phyloP scores from a whole-genome alignment of 495 filamentous ascomycete genomes.

The Aspergillus egyptiacus region DNA sequence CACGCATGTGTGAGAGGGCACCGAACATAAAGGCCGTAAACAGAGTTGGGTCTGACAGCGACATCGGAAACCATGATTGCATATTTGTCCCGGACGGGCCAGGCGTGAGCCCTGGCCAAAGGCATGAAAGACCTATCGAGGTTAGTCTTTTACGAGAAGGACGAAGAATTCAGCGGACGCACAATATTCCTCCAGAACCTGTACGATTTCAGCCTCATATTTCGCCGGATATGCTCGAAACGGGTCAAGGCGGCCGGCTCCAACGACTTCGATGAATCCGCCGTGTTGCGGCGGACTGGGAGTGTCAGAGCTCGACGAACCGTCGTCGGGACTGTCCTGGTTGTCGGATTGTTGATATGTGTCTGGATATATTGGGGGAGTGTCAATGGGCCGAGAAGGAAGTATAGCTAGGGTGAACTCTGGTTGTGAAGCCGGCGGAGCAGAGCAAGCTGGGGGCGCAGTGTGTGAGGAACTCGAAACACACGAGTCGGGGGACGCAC shows the following conservation, averaged over 20 bases:
- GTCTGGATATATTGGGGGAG: neutral
- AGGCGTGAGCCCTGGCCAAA: slow-evolving; percentile 37
- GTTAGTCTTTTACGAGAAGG: neutral
- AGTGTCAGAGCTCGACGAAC: neutral
- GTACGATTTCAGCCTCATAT: slow-evolving; percentile 17
- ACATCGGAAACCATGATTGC: slow-evolving; percentile 32
- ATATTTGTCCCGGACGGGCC: slow-evolving; percentile 2
- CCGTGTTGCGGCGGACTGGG: slow-evolving; percentile 5
- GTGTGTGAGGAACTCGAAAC: neutral
- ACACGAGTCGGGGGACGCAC: slow-evolving; percentile 7
- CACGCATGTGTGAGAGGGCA: slow-evolving; percentile 36
- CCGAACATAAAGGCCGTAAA: slow-evolving; percentile 37
- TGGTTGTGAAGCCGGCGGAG: neutral
- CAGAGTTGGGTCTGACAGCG: slow-evolving; percentile 30
- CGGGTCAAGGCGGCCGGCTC: slow-evolving; percentile 27
- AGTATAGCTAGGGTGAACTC: neutral
- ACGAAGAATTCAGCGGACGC: neutral
- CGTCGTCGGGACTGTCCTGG: neutral
- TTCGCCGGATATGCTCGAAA: slow-evolving; percentile 26
- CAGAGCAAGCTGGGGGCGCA: neutral
- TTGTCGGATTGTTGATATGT: neutral
- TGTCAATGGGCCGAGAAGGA: neutral
- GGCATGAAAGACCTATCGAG: slow-evolving; percentile 21
- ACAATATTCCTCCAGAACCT: slow-evolving; percentile 12
- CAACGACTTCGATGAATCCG: slow-evolving; percentile 21